Base-by-base conservation (phyloP, 148 eudicot genomes). In the Heliamphora exappendiculata region DNA sequence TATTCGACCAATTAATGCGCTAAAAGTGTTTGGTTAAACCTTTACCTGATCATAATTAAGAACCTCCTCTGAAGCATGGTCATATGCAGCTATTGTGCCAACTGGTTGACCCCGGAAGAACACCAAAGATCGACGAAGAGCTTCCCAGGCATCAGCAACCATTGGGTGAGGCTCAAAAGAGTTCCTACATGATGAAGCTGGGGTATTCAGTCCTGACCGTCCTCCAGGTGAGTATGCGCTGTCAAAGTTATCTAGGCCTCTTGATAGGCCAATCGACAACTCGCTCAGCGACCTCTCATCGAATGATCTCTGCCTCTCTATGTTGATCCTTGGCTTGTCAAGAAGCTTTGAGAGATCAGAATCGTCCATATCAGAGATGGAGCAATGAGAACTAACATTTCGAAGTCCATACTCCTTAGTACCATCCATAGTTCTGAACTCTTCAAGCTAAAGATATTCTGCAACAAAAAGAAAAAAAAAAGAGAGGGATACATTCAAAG, bases 71-170 rank as follows among this genome's bases (percentile, higher is more conserved):
- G 97, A 89, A 63, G 96, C 91, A 88, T 95, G 98, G 83, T 95
- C 97, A 84, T 84, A 87, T 54, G 98, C 98, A 29, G 96, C 98
- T 70, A 95, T 86, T 3, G 98, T 95, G 47, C 98, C 98, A 60
- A 95, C 98, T 1, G 98, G 98, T 81, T 95, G 98, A 68, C 84
- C 85, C 26, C 97, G 84, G 72, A 91, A 92, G 75, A 84, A 53
- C 67, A 95, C 98, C 84, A 92, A 71, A 22, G 97, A 92, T 37
- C 97, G 80, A 41, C 98, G 86, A 44, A 95, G 94, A 84, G 98
- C 90, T 57, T 95, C 98, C 98, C 98, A 95, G 42, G 98, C 98
- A 81, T 95, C 98, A 22, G 96, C 97, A 76, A 95, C 89, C 91
- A 95, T 92, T 41, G 98, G 98, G 78, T 95, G 98, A 19, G 98